phyloP scores from a whole-genome alignment of 2,329 filamentous ascomycete species.

The Canariomyces notabilis region DNA sequence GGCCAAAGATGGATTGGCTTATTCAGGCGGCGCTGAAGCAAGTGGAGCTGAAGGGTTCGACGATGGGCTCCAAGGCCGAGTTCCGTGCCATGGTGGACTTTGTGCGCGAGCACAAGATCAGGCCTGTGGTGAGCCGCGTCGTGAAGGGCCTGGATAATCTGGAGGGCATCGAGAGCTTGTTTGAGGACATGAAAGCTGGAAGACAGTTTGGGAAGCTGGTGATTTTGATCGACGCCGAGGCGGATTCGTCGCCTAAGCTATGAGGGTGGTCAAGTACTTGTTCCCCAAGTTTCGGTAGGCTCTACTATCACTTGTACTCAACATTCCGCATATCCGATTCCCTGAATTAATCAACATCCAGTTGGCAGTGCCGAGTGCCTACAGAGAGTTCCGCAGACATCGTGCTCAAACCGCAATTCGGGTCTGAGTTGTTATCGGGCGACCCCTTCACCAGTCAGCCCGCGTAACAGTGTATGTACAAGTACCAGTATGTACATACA shows the following conservation, averaged over 20 bases:
- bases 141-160: slow-evolving; percentile 70
- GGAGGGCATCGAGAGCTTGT: slow-evolving; percentile 73
- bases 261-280: slow-evolving; percentile 1
- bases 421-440: no score
- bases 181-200: slow-evolving; percentile 81
- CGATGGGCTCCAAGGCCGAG: slow-evolving; percentile 87
- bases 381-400: no score
- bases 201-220: slow-evolving; percentile 92
- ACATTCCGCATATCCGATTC: not conserved
- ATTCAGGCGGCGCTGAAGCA: slow-evolving; percentile 85
- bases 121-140: slow-evolving; percentile 70
- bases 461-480: no score
- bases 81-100: slow-evolving; percentile 89
- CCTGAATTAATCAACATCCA: no score
- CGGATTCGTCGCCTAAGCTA: slow-evolving; percentile 21
- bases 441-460: no score
- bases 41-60: slow-evolving; percentile 77
- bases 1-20: slow-evolving; percentile 77
- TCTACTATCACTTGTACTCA: not conserved
- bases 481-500: no score
- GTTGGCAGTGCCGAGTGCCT: no score
- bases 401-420: no score
- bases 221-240: slow-evolving; percentile 54
- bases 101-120: slow-evolving; percentile 66
- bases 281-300: not conserved